These are phyloP conservation scores for Rhodotorula sphaerocarpa DNA, from an alignment of 768 basidiomycete genomes.

Conservation along the genomic window DNA sequence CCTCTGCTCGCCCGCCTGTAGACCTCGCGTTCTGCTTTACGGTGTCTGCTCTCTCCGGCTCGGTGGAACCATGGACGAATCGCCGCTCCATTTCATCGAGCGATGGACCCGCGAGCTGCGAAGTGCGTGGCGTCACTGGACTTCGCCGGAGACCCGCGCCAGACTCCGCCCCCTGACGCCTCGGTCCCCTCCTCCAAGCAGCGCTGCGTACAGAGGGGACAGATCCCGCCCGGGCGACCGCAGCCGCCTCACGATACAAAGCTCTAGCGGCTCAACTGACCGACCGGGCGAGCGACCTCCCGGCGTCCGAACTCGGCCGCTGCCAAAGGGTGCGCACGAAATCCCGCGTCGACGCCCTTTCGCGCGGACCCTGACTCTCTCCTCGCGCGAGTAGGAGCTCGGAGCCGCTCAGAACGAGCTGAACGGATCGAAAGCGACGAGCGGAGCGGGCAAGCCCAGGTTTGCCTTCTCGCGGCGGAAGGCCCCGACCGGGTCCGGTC, in stretches of 20 bases:
- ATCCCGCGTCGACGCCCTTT: no score
- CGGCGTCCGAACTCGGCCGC: conserved; percentile 10
- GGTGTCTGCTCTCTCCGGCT: neutral
- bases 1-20: neutral
- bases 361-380: no score
- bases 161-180: neutral
- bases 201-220: no score
- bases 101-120: conserved; percentile 13
- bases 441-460: conserved; percentile 11
- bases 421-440: neutral
- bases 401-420: neutral
- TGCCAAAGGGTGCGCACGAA: conserved; percentile 20
- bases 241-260: no score
- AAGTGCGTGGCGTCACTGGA: neutral
- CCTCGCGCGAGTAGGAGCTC: conserved; percentile 13
- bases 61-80: conserved; percentile 13
- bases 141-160: neutral
- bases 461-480: conserved; percentile 28
- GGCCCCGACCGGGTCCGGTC: neutral
- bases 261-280: conserved; percentile 6
- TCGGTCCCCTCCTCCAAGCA: no score
- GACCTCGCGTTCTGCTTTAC: no score
- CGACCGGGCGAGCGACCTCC: conserved; percentile 4
- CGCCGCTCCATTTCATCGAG: conserved; percentile 7
- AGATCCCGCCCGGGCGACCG: no score